A percentile compares a stretch with the other conserved stretches of the same genome.
These are phyloP conservation scores for Epichloe hybrida DNA, from an alignment of 2,329 filamentous ascomycete species.

Conservation along the genomic window DNA sequence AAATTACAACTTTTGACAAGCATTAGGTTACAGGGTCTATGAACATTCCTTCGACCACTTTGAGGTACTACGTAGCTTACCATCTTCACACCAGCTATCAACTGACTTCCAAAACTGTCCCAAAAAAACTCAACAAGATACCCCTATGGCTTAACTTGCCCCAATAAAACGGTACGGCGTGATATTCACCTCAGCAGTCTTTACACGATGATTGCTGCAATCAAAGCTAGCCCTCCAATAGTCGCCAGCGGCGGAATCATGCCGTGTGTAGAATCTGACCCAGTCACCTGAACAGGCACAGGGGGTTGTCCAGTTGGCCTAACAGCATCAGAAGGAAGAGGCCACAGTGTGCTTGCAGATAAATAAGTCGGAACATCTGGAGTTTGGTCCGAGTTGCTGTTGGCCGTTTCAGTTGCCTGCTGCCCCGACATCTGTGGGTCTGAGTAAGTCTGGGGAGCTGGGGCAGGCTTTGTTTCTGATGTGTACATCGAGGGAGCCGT, in stretches of 20 bases:
- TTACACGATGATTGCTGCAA: conserved; percentile 15
- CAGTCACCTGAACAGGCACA: conserved; percentile 14
- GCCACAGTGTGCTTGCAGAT: conserved; percentile 13
- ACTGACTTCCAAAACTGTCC: conserved; percentile 11
- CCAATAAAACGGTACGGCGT: not conserved
- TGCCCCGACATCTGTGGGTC: conserved; percentile 1
- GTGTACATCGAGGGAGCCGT: not conserved
- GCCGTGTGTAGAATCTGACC: conserved; percentile 14
- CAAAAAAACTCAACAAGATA: conserved; percentile 8
- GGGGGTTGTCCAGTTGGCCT: conserved; percentile 10
- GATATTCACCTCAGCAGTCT: not conserved
- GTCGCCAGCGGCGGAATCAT: conserved; percentile 10
- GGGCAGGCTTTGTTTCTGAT: not conserved
- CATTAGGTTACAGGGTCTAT: conserved; percentile 4
- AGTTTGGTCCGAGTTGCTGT: conserved; percentile 4
- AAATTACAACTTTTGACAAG: conserved; percentile 1
- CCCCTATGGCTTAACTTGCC: not conserved
- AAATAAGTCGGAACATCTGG: conserved; percentile 5
- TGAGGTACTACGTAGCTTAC: conserved; percentile 6
- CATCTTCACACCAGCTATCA: conserved; percentile 9
- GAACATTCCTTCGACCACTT: not conserved
- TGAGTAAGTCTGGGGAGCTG: conserved; percentile 2
- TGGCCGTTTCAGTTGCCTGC: conserved; percentile 4
- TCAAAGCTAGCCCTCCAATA: conserved; percentile 14
- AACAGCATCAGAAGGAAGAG: conserved; percentile 10